Evolutionary conservation across 2,329 filamentous ascomycete genomes (phyloP), one percentile per base, ranked within the genome.

Genomic region (Aspergillus piperis): DNA sequence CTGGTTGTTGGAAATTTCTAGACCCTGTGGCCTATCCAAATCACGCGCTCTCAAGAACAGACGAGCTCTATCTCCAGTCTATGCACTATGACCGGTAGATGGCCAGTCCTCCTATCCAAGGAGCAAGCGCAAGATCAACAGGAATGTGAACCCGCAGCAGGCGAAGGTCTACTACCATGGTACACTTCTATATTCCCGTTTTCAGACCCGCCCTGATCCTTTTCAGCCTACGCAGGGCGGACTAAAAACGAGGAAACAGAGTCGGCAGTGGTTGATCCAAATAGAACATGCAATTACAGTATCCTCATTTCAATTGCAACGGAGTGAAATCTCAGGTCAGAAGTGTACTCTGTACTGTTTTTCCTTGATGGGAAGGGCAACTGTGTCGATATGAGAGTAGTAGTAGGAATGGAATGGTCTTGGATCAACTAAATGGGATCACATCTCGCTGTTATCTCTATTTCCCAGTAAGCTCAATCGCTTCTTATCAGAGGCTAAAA

Each of bases 241-340:
- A 84, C 83, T 85, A 84, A 82, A 80, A 81, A 81, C 79, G 78
- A 68, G 81, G 81, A 77, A 75, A 84, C 81, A 84, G 74, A 19
- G 4, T 50, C 19, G 41, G 8, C 2, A 7, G 19, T 44, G 8
- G 21, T 10, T 2, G 41, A 44, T 21, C 1, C 13, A 21, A 21
- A 1, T 3, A 21, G 3, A 23, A 13, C 11, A 13, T 44, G 32
- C 10, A 36, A 36, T 36, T 3, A 8, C 19, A 19, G 41, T 44
- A 44, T 8, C 15, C 19, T n/a, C 23, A 1, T 8, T 49, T 17
- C 3, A 27, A 17, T 11, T 8, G 32, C 32, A 8, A 15, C 15
- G 21, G 6, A 8, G 21, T 11, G 19, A 13, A 44, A 44, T 42
- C 5, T 15, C 4, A 36, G 19, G 41, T 23, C 11, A 44, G 10